phyloP scores from a whole-genome alignment of 345 rosid species.

The Geranium rotundifolium region DNA sequence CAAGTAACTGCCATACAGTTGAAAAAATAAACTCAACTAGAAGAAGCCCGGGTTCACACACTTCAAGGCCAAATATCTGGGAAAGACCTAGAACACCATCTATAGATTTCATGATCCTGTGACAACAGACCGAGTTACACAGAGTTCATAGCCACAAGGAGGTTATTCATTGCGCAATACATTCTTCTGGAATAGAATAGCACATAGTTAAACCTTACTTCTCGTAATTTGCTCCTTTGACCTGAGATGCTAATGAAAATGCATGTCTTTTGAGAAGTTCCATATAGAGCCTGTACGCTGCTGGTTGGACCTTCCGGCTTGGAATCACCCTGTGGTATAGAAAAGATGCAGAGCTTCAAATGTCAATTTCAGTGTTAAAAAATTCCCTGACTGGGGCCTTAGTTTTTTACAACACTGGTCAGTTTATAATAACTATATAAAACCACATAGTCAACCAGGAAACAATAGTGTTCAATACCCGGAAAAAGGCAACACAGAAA shows the following conservation, averaged over 20 bases:
- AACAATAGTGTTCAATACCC: no score
- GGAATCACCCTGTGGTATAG: conserved; percentile 56
- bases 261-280: conserved; percentile 79
- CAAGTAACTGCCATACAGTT: conserved; percentile 75
- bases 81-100: conserved; percentile 74
- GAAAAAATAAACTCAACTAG: conserved; percentile 70
- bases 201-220: conserved; percentile 27
- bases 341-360: neutral
- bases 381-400: no score
- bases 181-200: conserved; percentile 1
- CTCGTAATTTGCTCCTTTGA: conserved; percentile 33
- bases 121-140: conserved; percentile 13
- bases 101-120: conserved; percentile 74
- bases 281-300: conserved; percentile 80
- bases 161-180: neutral
- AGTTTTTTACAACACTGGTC: no score
- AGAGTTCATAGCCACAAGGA: no score
- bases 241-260: conserved; percentile 41
- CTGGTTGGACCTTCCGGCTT: conserved; percentile 49
- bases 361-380: neutral
- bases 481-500: no score
- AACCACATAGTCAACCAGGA: neutral
- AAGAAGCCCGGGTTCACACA: conserved; percentile 55
- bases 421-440: no score
- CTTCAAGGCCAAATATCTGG: conserved; percentile 45